Base-by-base conservation (phyloP, 1,139 yeast species). In the Sugiyamaella pinicola region DNA sequence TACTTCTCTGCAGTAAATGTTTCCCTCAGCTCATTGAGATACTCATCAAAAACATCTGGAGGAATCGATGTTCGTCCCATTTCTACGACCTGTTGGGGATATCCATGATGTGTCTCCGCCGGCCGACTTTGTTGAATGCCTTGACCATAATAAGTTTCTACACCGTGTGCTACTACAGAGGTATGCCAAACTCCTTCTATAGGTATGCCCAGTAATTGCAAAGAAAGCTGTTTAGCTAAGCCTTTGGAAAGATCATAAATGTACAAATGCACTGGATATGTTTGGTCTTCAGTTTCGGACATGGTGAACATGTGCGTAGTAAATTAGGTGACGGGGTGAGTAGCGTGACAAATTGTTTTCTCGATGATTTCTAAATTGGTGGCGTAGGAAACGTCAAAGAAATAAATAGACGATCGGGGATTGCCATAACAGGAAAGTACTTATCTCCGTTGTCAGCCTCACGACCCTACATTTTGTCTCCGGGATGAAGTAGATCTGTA, bases 111-210 rank as follows among this genome's bases (percentile, higher is more conserved):
- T 19, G 87, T 78, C 35, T 65, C 65, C 1, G 84, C 86, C 0
- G 87, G 84, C 3, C 64, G 64, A 7, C 69, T 61, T 2, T 69
- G 69, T 54, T 78, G 78, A 47, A 85, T 81, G 2, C 88, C 89
- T 43, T 77, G 79, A 55, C 84, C 86, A 51, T 80, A 81, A 62
- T 77, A 84, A 57, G 78, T 75, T 60, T 84, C 90, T 47, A 72
- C 73, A 12, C 74, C 78, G 59, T 77, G 75, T 12, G 80, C 75
- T 21, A 84, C 87, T 2, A 83, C 77, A 1, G 83, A 76, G 0
- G 89, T 84, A 64, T 84, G 90, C 74, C 84, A 84, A 12, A 84
- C 77, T 19, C 87, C 89, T 40, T 83, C 87, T n/a, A 66, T 58
- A 17, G 62, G 68, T 42, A 68, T 56, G 8, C 74, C 74, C 1